A percentile compares a stretch with the other conserved stretches of the same genome.
These are phyloP conservation scores for Phytopythium cucurbitacearum DNA, from an alignment of 352 stramenopile species.

Conservation along the genomic window DNA sequence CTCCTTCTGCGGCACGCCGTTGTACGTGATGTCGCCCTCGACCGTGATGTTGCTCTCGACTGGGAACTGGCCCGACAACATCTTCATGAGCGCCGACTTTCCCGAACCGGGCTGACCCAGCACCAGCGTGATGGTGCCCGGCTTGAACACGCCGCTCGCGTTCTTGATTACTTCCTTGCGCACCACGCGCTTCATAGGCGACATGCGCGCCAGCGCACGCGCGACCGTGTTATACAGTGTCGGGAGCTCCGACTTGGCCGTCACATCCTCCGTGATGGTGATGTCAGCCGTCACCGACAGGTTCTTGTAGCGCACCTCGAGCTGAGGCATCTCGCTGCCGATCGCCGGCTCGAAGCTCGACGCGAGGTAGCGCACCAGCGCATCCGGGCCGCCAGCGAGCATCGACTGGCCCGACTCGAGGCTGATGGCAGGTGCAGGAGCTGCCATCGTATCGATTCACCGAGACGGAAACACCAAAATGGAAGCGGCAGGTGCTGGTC, in stretches of 20 bases:
- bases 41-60: conserved; percentile 15
- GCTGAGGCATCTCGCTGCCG: conserved; percentile 32
- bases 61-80: conserved; percentile 15
- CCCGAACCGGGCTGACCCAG: conserved; percentile 28
- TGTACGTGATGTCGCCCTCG: conserved; percentile 12
- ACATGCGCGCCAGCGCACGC: conserved; percentile 5
- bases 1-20: conserved; percentile 11
- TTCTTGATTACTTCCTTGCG: conserved; percentile 25
- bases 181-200: conserved; percentile 14
- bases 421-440: conserved; percentile 5
- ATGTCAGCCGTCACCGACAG: conserved; percentile 35
- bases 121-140: conserved; percentile 9
- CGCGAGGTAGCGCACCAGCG: conserved; percentile 15
- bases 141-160: conserved; percentile 11
- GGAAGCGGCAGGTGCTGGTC: neutral
- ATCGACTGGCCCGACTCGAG: conserved; percentile 11
- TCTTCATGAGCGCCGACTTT: conserved; percentile 25
- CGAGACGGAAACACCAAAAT: no score
- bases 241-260: conserved; percentile 14
- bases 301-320: conserved; percentile 46
- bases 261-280: conserved; percentile 15
- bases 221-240: conserved; percentile 32
- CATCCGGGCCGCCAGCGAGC: conserved; percentile 13
- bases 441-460: conserved; percentile 4
- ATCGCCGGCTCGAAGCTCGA: conserved; percentile 25